phyloP scores from a whole-genome alignment of 306 rosid species.

The Cicer cuneatum region DNA sequence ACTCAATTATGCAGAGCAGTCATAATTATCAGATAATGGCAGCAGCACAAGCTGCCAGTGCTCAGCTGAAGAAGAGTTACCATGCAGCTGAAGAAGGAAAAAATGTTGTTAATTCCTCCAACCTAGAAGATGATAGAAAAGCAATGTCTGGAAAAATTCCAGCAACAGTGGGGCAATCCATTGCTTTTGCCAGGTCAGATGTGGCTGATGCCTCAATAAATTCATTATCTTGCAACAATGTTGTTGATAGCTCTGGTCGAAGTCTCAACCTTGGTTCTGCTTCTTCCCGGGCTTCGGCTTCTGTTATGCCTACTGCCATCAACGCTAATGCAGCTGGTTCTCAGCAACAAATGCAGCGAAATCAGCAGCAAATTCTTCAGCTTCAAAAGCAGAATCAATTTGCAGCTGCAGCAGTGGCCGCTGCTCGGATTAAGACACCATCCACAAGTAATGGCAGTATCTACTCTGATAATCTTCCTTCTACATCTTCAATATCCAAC shows the following conservation, averaged over 20 bases:
- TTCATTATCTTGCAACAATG: slow-evolving; percentile 57
- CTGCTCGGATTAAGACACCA: slow-evolving; percentile 65
- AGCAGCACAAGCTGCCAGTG: slow-evolving; percentile 62
- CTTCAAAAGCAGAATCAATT: slow-evolving; percentile 70
- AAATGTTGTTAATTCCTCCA: slow-evolving; percentile 59
- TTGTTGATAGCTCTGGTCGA: slow-evolving; percentile 78
- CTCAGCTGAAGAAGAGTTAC: slow-evolving; percentile 72
- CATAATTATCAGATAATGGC: slow-evolving; percentile 68
- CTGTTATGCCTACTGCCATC: slow-evolving; percentile 60
- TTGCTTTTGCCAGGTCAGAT: slow-evolving; percentile 82
- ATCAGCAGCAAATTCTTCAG: slow-evolving; percentile 64
- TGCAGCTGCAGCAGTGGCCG: slow-evolving; percentile 57
- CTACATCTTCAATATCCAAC: slow-evolving; percentile 67
- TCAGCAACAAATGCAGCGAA: slow-evolving; percentile 78
- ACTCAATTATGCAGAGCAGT: slow-evolving; percentile 59
- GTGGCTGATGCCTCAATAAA: slow-evolving; percentile 61
- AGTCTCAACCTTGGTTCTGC: slow-evolving; percentile 64
- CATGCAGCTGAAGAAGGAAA: slow-evolving; percentile 74
- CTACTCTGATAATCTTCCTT: slow-evolving; percentile 74
- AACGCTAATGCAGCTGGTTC: slow-evolving; percentile 51
- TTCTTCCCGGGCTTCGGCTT: slow-evolving; percentile 55
- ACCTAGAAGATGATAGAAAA: slow-evolving; percentile 79
- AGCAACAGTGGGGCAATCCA: slow-evolving; percentile 70
- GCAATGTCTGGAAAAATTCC: slow-evolving; percentile 58
- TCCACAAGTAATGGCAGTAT: slow-evolving; percentile 70